Percentiles rank a stretch among this genome's conserved stretches.
phyloP scores from a whole-genome alignment of 2,329 filamentous ascomycete genomes.

The Diaporthe aspalathi region DNA sequence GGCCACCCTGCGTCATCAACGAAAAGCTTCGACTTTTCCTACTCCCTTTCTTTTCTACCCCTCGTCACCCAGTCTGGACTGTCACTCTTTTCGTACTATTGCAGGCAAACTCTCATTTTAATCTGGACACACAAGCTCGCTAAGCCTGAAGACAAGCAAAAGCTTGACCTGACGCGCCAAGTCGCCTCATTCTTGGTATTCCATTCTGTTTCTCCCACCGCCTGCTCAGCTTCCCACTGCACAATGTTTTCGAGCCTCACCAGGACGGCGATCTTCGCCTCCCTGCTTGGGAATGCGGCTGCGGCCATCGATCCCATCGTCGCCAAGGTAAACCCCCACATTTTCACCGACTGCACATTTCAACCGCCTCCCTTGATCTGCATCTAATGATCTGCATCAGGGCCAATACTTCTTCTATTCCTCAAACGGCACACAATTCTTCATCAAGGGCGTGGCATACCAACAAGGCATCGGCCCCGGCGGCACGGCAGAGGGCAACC shows the following conservation, averaged over 20 bases:
- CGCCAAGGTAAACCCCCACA: constrained; percentile 32
- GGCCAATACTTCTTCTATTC: constrained; percentile 80
- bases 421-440: constrained; percentile 72
- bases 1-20: constrained; percentile 15
- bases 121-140: constrained; percentile 68
- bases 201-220: too few species aligned
- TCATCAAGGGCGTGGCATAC: constrained; percentile 94
- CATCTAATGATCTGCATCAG: constrained; percentile 75
- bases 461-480: constrained; percentile 76
- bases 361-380: constrained; percentile 76
- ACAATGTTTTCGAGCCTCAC: constrained; percentile 25
- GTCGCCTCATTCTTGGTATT: neutral
- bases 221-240: neutral
- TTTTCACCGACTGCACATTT: constrained; percentile 61
- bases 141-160: constrained; percentile 72
- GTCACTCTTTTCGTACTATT: constrained; percentile 22
- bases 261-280: constrained; percentile 36
- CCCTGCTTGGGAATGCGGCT: constrained; percentile 33
- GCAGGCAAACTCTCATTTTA: constrained; percentile 20
- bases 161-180: constrained; percentile 25
- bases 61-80: constrained; percentile 21
- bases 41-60: neutral
- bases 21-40: constrained; percentile 9
- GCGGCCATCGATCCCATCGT: constrained; percentile 37
- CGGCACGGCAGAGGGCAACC: constrained; percentile 58